A percentile compares a stretch with the other conserved stretches of the same genome.
Conservation (phyloP, 2,329 filamentous ascomycete species). For the Knoxdaviesia proteae region DNA sequence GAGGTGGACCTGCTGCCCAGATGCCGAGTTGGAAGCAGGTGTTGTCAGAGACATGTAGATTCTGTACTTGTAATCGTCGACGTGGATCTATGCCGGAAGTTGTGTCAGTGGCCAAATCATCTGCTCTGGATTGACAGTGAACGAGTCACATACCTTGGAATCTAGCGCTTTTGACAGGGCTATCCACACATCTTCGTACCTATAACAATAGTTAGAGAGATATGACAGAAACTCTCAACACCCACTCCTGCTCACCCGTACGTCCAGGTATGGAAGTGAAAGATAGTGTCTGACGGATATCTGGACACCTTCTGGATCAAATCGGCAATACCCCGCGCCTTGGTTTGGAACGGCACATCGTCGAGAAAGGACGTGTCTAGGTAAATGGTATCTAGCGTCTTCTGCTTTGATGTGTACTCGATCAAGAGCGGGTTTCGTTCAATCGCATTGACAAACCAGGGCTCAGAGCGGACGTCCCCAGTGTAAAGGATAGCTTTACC, state of each 20-base stretch:
- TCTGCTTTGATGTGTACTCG: slow-evolving; percentile 48
- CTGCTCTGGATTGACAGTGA: slow-evolving; percentile 4
- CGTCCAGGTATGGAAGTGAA: slow-evolving; percentile 78
- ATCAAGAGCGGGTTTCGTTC: slow-evolving; percentile 50
- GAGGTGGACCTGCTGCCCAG: slow-evolving; percentile 11
- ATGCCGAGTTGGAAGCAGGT: slow-evolving; percentile 5
- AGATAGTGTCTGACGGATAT: slow-evolving; percentile 56
- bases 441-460: slow-evolving; percentile 65
- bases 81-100: slow-evolving; percentile 37
- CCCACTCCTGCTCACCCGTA: slow-evolving; percentile 21
- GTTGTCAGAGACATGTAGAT: slow-evolving; percentile 46
- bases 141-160: slow-evolving; percentile 26
- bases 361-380: slow-evolving; percentile 63
- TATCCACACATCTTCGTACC: slow-evolving; percentile 81
- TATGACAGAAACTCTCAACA: neutral
- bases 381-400: slow-evolving; percentile 60
- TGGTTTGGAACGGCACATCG: slow-evolving; percentile 28
- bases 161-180: slow-evolving; percentile 51
- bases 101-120: too few species aligned
- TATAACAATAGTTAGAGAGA: slow-evolving; percentile 6
- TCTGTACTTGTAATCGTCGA: slow-evolving; percentile 59
- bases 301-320: slow-evolving; percentile 44
- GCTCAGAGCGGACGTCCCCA: slow-evolving; percentile 68
- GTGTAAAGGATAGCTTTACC: slow-evolving; percentile 66
- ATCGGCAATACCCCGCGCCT: slow-evolving; percentile 58